These are phyloP conservation scores for Sporobolus alterniflorus DNA, from an alignment of 202 grass and related monocot species.

Conservation along the genomic window DNA sequence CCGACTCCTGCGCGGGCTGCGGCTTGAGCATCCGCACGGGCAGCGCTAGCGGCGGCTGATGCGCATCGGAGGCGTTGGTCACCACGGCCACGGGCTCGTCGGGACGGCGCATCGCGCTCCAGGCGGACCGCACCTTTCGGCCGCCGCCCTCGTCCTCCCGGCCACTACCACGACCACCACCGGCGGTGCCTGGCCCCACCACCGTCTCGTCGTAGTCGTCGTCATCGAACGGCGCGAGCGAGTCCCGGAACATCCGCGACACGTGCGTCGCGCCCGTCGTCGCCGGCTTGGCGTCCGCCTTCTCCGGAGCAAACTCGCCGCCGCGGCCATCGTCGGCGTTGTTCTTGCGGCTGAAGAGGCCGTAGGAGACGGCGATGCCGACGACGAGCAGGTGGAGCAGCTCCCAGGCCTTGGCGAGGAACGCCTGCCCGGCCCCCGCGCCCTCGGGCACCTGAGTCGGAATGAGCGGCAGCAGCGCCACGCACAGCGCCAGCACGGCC, in stretches of 20 bases:
- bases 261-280: slow-evolving; percentile 49
- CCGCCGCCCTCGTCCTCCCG: neutral
- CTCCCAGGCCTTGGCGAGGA: slow-evolving; percentile 80
- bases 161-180: neutral
- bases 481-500: slow-evolving; percentile 60
- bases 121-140: slow-evolving; percentile 44
- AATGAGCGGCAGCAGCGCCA: slow-evolving; percentile 66
- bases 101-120: slow-evolving; percentile 52
- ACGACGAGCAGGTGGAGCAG: slow-evolving; percentile 89
- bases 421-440: slow-evolving; percentile 37
- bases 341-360: slow-evolving; percentile 90
- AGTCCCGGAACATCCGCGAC: slow-evolving; percentile 61
- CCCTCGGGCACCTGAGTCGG: slow-evolving; percentile 59
- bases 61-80: neutral
- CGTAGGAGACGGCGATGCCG: slow-evolving; percentile 87
- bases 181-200: neutral
- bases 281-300: slow-evolving; percentile 27
- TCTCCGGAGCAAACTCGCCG: neutral
- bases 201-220: slow-evolving; percentile 43
- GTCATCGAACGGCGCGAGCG: slow-evolving; percentile 59
- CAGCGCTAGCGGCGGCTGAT: slow-evolving; percentile 55
- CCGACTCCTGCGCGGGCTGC: slow-evolving; percentile 5
- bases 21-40: slow-evolving; percentile 65
- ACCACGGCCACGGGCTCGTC: slow-evolving; percentile 58
- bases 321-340: neutral